Evolutionary conservation across 2,329 filamentous ascomycete species (phyloP).

Genomic region (Nemania bipapillata): DNA sequence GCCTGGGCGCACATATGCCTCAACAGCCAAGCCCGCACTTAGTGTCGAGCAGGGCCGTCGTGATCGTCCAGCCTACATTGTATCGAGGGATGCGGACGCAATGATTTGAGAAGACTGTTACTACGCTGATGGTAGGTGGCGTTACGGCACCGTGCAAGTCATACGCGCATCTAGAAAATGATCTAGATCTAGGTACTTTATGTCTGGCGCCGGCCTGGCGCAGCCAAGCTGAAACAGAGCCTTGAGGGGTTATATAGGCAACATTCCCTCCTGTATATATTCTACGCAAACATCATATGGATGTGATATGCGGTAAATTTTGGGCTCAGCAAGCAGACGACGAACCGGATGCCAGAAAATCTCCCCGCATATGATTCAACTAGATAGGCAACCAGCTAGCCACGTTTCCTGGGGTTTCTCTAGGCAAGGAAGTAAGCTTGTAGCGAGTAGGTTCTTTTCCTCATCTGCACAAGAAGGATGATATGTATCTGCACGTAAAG

Average conservation of each 20-base stretch:
- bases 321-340: conserved; percentile 1
- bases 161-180: neutral
- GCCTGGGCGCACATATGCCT: conserved; percentile 25
- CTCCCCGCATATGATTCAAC: conserved; percentile 17
- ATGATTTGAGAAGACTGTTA: conserved; percentile 26
- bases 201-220: neutral
- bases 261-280: conserved; percentile 14
- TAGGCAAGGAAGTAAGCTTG: neutral
- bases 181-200: conserved; percentile 17
- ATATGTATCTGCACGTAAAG: conserved; percentile 8
- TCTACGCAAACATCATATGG: conserved; percentile 1
- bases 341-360: conserved; percentile 27
- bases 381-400: conserved; percentile 16
- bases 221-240: conserved; percentile 10
- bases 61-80: neutral
- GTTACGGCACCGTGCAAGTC: conserved; percentile 2
- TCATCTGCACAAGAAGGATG: conserved; percentile 8
- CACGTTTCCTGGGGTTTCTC: conserved; percentile 30
- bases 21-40: conserved; percentile 27
- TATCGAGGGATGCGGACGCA: neutral
- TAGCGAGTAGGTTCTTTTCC: neutral
- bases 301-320: conserved; percentile 15
- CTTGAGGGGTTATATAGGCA: neutral
- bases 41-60: neutral
- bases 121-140: conserved; percentile 9